Evolutionary conservation across 768 basidiomycete genomes (phyloP), one percentile per base, ranked within the genome.

Genomic region (Termitomyces sp.): DNA sequence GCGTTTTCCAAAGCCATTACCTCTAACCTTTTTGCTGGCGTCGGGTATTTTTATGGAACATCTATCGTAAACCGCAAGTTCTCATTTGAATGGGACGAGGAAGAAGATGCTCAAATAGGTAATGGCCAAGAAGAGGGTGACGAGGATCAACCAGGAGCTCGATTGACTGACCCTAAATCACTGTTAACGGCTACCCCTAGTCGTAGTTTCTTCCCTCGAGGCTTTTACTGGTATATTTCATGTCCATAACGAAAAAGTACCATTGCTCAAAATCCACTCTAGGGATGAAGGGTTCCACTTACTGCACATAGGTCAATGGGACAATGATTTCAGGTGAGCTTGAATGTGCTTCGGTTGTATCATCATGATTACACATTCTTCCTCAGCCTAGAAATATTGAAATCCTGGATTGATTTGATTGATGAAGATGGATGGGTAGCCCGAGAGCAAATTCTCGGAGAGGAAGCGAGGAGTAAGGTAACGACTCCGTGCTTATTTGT

Each of bases 251-350:
- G n/a, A 38, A 15, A 5, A n/a, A 49, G n/a, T 7, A 7, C n/a
- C 2, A 6, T 38, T 27, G 18, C 50, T 40, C 25, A 40, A 40
- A n/a, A 31, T 27, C 18, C 18, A 5, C 49, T 54, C 23, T 63
- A 93, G 91, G 95, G 95, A 98, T 68, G 95, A 98, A 71, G 95
- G 95, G 1, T 98, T 98, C 77, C 95, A 98, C 70, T 72, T 98
- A 29, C 71, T 94, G 32, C 87, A 95, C 60, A 91, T 98, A 42
- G 93, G 93, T 16, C 84, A 86, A 63, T 95, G 90, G 89, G 96
- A 98, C 64, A 93, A 88, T 56, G 93, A 92, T 62, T 83, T 97
- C 52, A 86, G 84, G 86, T 84, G 56, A 29, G 46, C 36, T 31
- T 45, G 32, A 29, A 23, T 55, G 11, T 23, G 32, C 13, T 48